Conservation (phyloP, 495 filamentous ascomycete species). For the Penicillium desertorum region DNA sequence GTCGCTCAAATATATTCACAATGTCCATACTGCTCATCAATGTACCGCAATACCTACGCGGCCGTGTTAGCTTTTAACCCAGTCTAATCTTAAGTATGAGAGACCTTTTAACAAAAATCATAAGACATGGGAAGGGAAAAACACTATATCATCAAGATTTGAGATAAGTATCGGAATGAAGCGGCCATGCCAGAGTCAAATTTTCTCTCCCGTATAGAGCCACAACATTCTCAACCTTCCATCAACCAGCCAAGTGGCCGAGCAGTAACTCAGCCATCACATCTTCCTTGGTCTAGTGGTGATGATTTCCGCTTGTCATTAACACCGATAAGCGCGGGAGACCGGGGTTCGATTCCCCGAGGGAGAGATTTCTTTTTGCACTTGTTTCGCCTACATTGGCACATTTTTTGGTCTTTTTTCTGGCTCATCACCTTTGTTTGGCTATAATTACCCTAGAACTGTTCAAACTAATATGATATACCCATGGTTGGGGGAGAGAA, state of each 20-base stretch:
- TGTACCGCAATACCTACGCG: too few relatives aligned
- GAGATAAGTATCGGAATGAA: too few relatives aligned
- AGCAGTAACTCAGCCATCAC: constrained; percentile 29
- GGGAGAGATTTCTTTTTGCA: constrained; percentile 39
- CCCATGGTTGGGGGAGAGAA: neutral
- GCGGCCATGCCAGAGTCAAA: too few relatives aligned
- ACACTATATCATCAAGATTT: too few relatives aligned
- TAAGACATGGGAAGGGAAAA: too few relatives aligned
- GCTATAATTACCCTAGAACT: neutral
- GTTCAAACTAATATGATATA: neutral
- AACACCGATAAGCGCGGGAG: constrained; percentile 46
- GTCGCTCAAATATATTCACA: too few relatives aligned
- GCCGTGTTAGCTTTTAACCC: too few relatives aligned
- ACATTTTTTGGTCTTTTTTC: neutral
- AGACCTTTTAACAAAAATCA: too few relatives aligned
- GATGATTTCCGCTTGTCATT: constrained; percentile 58
- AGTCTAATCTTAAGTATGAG: too few relatives aligned
- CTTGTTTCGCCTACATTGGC: neutral
- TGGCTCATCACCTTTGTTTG: neutral
- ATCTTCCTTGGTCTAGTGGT: constrained; percentile 51
- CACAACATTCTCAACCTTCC: too few relatives aligned
- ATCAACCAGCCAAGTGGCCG: constrained; percentile 29
- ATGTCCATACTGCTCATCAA: too few relatives aligned
- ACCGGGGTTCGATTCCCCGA: constrained; percentile 57
- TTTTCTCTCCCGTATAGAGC: too few relatives aligned